Evolutionary conservation across 495 filamentous ascomycete species (phyloP), one percentile per base, ranked within the genome.

Genomic region (Xylaria grammica): DNA sequence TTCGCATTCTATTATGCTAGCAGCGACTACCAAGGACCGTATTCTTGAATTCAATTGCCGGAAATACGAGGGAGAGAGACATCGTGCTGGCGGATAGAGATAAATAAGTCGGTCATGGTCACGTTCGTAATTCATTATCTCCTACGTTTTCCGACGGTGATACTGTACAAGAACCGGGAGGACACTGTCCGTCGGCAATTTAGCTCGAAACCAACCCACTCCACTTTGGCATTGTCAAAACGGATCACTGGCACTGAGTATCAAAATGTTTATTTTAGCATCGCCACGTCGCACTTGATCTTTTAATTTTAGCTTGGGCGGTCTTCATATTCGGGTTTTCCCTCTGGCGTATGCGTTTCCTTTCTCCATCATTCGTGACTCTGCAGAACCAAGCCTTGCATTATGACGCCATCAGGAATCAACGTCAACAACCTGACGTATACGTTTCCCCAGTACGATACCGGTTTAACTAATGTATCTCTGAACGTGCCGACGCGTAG

Each of bases 401-500:
- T 27, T 17, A 45, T 60, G 34, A 13, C 49, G 19, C 71, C 76
- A 3, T 79, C 81, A 3, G 69, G 77, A 2, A 70, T 99, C 76
- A 69, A 82, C 58, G 90, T 94, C 66, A 83, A 80, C 22, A 75
- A 87, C 78, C 88, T 99, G 52, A 93, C 86, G 66, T 99, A 97
- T 84, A 87, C 86, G 63, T 97, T 98, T 82, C 89, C 89, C 19
- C 90, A 97, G 81, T 86, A 87, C 70, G 86, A 86, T 19, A 82
- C 81, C 9, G 95, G 93, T 58, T 82, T 99, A 22, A 74, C 82
- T 51, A 65, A 90, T 74, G 83, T 98, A 67, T 79, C 74, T 62
- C 85, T 99, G 50, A 76, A 84, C 65, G 86, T 99, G 7, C 96
- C 95, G 6, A 75, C 92, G 3, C 86, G 89, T 50, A 93, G 90